These are phyloP conservation scores for Septoria petroselini DNA, from an alignment of 2,329 filamentous ascomycete species.

Conservation along the genomic window DNA sequence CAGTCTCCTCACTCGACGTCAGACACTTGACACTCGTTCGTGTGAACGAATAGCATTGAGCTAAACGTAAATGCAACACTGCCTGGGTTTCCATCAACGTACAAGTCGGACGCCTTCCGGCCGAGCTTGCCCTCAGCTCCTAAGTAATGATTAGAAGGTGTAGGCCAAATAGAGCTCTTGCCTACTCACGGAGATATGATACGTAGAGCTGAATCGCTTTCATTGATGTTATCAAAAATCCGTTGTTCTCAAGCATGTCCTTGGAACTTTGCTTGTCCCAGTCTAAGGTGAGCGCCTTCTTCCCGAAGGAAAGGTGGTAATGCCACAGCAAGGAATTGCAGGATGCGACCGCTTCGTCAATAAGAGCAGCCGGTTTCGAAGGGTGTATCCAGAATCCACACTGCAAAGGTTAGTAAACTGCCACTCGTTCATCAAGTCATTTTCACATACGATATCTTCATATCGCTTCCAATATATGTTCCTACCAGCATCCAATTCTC, in stretches of 20 bases:
- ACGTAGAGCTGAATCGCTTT: constrained; percentile 8
- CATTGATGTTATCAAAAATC: constrained; percentile 7
- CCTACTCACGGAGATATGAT: constrained; percentile 6
- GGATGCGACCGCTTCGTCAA: constrained; percentile 7
- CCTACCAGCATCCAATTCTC: constrained; percentile 5
- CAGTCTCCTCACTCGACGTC: constrained; percentile 7
- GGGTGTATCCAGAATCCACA: constrained; percentile 7
- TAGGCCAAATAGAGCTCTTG: constrained; percentile 4
- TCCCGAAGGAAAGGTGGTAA: constrained; percentile 6
- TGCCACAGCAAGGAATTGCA: constrained; percentile 7
- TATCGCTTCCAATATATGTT: constrained; percentile 8
- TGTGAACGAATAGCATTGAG: constrained; percentile 6
- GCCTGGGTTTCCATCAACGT: constrained; percentile 5
- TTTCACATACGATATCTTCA: constrained; percentile 5
- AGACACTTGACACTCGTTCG: constrained; percentile 4
- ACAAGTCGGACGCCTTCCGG: constrained; percentile 5
- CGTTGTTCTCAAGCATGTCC: constrained; percentile 6
- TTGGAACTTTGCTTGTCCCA: constrained; percentile 8
- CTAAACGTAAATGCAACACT: constrained; percentile 8
- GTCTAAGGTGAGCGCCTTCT: constrained; percentile 3
- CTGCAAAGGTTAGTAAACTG: constrained; percentile 6
- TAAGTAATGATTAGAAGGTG: constrained; percentile 7
- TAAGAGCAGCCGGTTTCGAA: constrained; percentile 5
- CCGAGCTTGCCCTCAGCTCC: constrained; percentile 6
- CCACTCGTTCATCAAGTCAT: constrained; percentile 3